Evolutionary conservation across 306 rosid genomes (phyloP), one percentile per base, ranked within the genome.

Genomic region (Astragalus membranaceus): DNA sequence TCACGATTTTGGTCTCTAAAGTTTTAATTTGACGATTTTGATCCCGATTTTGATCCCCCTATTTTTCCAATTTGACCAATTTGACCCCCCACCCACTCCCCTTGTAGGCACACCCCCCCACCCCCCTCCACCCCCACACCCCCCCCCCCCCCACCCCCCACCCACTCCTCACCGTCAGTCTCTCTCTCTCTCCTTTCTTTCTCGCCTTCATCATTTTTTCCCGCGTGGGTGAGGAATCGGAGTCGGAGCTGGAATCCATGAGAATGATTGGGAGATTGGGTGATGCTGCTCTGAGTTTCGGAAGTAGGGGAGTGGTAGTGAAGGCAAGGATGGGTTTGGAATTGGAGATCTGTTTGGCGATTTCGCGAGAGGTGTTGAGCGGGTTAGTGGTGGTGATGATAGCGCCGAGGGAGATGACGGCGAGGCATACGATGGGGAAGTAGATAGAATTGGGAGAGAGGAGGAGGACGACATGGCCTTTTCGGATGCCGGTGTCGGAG

Each of bases 381-480:
- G 98, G 98, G 63, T 90, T 94, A 26, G 96, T 88, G 77, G 98
- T 88, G 79, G 97, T 90, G 67, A 94, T 83, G 56, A 94, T 26
- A 51, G 94, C 97, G 13, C 98, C 98, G n/a, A 90, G 82, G 76
- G 95, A 88, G 89, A 94, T 90, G 52, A 83, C 83, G 74, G 95
- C 88, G 26, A 90, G 89, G 79, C 97, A 90, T 3, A 94, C 86
- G 0, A 94, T 77, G 5, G 98, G 97, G 69, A 90, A 90, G 80
- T 63, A 72, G 51, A 94, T 88, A 44, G 97, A 87, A 76, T 90
- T 90, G 0, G 96, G 98, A 50, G 98, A 90, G 49, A 94, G 85
- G 11, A 94, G 72, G 67, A 90, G 94, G 75, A 94, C 37, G 62
- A 87, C 97, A 54, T 87, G 81, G 47, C 97, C 98, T 37, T 94